Evolutionary conservation across 164 flowering plant genomes (phyloP).

Genomic region (Vitis riparia): DNA sequence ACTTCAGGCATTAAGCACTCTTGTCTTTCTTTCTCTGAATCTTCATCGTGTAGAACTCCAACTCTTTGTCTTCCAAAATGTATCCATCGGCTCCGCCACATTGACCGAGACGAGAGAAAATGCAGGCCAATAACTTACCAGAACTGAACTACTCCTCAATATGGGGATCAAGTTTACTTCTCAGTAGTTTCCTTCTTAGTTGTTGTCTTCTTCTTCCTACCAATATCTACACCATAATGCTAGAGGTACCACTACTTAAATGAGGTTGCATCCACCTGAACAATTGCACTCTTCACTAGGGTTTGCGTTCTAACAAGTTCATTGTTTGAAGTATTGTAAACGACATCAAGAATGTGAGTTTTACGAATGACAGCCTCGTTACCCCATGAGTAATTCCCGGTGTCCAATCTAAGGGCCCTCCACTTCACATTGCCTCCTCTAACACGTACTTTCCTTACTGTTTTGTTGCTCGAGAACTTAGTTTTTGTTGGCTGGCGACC

Average conservation of each 20-base stretch:
- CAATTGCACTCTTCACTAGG: conserved; percentile 29
- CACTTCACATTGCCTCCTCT: conserved; percentile 38
- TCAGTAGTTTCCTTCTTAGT: conserved; percentile 23
- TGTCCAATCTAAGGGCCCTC: conserved; percentile 31
- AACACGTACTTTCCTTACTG: conserved; percentile 29
- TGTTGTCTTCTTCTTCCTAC: conserved; percentile 30
- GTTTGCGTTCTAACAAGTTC: conserved; percentile 34
- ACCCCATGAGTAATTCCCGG: conserved; percentile 34
- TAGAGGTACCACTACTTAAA: conserved; percentile 35
- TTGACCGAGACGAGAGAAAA: conserved; percentile 34
- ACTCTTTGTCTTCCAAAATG: conserved; percentile 29
- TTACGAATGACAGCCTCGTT: conserved; percentile 34
- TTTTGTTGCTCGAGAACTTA: conserved; percentile 30
- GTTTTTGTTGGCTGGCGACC: conserved; percentile 36
- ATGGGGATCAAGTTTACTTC: conserved; percentile 22
- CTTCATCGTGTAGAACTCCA: conserved; percentile 32
- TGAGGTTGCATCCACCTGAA: conserved; percentile 34
- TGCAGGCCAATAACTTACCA: conserved; percentile 29
- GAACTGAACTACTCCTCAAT: conserved; percentile 29
- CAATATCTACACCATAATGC: conserved; percentile 34
- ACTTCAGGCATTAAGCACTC: conserved; percentile 1
- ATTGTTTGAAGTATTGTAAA: conserved; percentile 32
- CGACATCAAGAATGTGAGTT: conserved; percentile 34
- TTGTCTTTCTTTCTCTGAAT: conserved; percentile 32
- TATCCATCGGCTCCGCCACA: conserved; percentile 35